Base-by-base conservation (phyloP, 441 rosid genomes). In the Theobroma grandiflorum region DNA sequence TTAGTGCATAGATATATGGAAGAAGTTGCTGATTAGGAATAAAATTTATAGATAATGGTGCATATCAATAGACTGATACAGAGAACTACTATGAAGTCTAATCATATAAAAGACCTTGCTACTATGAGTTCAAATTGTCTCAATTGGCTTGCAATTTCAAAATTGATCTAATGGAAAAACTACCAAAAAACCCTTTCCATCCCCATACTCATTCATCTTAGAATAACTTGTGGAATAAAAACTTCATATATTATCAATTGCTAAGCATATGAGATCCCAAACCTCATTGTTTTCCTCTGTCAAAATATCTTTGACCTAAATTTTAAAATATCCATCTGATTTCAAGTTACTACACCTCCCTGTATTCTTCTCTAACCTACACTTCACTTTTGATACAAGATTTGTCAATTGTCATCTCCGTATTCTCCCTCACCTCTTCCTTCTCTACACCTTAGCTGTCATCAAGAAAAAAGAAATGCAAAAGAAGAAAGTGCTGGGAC, bases 21-120 rank as follows among this genome's bases (percentile, higher is more conserved):
- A n/a, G 35, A n/a, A 72, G 64, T 53, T 53, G n/a, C 49, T n/a
- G 40, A 55, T 57, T n/a, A 35, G 20, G 10, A 5, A 2, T 9
- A n/a, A 4, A 16, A 72, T 8, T 72, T 16, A 26, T 4, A n/a
- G 18, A 72, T 5, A 2, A 63, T 2, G 9, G 35, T 4, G 20
- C 22, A 35, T 67, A n/a, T 37, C 15, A 20, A 42, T 35, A 67
- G 35, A 38, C 33, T 9, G 33, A 42, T 40, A 43, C 2, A 37
- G 7, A 0, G 76, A 73, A 37, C 76, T n/a, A 15, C 65, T 37
- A 72, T 50, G 62, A 72, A 53, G n/a, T 53, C 35, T 53, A 72
- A 15, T 53, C n/a, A 20, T 20, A 73, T 2, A 50, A 4, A n/a
- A 55, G 55, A 20, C 50, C 49, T 73, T 55, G 35, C n/a, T 22